Percentiles rank a stretch among this genome's conserved stretches.
Conservation (phyloP, 208 protist genomes). For the Naegleria lovaniensis region DNA sequence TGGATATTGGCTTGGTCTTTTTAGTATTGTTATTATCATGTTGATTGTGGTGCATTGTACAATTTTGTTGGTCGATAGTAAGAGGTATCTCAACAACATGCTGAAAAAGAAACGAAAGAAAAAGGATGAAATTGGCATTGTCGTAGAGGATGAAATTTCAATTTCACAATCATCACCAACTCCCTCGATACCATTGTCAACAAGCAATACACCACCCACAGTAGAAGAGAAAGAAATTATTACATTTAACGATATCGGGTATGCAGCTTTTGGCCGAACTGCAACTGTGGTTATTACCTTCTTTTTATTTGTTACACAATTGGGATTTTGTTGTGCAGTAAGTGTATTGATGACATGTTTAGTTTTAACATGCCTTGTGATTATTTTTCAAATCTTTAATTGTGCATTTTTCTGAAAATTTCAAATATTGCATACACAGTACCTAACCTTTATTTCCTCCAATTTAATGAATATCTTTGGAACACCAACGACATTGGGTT, state of each 20-base stretch:
- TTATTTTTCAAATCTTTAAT: no score
- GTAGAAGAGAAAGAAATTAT: not conserved
- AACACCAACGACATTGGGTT: not conserved
- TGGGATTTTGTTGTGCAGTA: constrained; percentile 22
- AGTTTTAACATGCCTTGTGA: no score
- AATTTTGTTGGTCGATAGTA: not conserved
- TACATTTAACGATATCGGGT: not conserved
- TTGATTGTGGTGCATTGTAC: not conserved
- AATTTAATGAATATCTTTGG: not conserved
- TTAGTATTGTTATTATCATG: not conserved
- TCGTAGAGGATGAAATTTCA: no score
- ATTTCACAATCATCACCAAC: no score
- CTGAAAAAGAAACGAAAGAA: not conserved
- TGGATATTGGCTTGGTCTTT: not conserved
- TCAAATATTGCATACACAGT: no score
- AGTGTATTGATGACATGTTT: not conserved
- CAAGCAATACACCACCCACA: not conserved
- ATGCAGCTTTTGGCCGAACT: not conserved
- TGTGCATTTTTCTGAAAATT: no score
- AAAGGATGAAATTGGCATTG: not conserved
- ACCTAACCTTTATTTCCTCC: not conserved
- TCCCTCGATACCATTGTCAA: no score
- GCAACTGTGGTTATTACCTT: not conserved
- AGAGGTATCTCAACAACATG: not conserved
- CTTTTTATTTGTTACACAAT: constrained; percentile 7